Percentiles rank a stretch among this genome's conserved stretches.
phyloP scores from a whole-genome alignment of 176 grass and related monocot genomes.

The Saccharum officinarum region DNA sequence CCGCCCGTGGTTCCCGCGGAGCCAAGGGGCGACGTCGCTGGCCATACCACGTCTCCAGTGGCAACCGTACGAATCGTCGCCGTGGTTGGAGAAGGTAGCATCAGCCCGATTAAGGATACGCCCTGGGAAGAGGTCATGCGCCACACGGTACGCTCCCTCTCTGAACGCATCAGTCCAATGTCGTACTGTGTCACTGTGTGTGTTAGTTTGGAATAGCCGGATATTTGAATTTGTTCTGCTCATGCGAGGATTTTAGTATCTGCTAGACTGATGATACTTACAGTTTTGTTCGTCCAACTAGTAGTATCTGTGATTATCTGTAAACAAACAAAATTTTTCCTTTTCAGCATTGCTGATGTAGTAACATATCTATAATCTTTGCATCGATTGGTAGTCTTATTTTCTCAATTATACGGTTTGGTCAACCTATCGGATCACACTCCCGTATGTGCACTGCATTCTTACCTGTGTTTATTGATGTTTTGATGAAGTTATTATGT shows the following conservation, averaged over 20 bases:
- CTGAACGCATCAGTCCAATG: not conserved
- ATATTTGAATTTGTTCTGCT: not conserved
- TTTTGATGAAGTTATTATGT: not conserved
- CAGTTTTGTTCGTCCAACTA: not conserved
- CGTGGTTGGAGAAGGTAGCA: constrained; percentile 67
- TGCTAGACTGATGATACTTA: not conserved
- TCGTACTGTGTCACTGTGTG: not conserved
- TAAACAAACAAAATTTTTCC: not conserved
- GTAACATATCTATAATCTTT: not conserved
- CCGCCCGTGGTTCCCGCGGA: not conserved
- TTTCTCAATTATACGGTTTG: not conserved
- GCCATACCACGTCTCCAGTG: not conserved
- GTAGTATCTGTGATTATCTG: not conserved
- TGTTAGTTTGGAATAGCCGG: not conserved
- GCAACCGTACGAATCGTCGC: constrained; percentile 46
- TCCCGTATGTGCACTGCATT: not conserved
- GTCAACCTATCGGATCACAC: not conserved
- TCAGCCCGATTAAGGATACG: constrained; percentile 65
- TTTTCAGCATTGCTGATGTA: not conserved
- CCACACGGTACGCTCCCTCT: constrained; percentile 58
- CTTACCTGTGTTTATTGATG: not conserved
- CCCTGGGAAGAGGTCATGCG: constrained; percentile 93
- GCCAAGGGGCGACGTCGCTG: not conserved
- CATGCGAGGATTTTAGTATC: not conserved
- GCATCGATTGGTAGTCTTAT: not conserved